A percentile compares a stretch with the other conserved stretches of the same genome.
Conservation (phyloP, 176 grass and related monocot species). For the Hordeum marinum region DNA sequence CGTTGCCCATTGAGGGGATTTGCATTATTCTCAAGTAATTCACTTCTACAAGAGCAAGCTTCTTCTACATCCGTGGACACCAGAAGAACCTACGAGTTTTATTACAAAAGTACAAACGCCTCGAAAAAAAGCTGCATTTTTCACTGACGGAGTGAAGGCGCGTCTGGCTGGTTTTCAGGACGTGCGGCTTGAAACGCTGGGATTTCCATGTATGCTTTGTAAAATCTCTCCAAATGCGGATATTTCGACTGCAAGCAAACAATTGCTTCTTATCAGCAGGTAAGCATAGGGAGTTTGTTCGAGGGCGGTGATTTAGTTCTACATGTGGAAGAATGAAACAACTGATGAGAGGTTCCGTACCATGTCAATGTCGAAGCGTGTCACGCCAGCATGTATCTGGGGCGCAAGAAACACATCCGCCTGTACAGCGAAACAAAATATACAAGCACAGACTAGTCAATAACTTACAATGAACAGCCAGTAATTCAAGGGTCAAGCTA, state of each 20-base stretch:
- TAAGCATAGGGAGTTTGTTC: neutral
- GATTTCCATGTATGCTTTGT: conserved; percentile 50
- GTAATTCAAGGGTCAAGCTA: neutral
- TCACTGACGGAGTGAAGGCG: neutral
- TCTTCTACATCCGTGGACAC: neutral
- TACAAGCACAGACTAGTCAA: neutral
- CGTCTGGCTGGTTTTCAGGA: conserved; percentile 70
- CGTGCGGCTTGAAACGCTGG: conserved; percentile 41
- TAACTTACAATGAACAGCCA: neutral
- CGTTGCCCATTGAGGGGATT: neutral
- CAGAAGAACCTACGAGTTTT: neutral
- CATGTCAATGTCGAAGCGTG: conserved; percentile 68
- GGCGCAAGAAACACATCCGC: conserved; percentile 70
- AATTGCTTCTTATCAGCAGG: neutral
- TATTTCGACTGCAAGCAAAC: conserved; percentile 52
- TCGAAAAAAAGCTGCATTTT: neutral
- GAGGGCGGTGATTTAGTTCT: neutral
- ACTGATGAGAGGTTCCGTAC: conserved; percentile 16
- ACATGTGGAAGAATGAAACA: neutral
- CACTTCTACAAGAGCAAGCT: neutral
- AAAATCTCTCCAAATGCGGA: conserved; percentile 48
- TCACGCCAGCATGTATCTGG: conserved; percentile 55
- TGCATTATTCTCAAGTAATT: neutral
- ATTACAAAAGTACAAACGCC: neutral
- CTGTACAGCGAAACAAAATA: conserved; percentile 32